Base-by-base conservation (phyloP, 805 yeast species). In the Lachancea cidri region DNA sequence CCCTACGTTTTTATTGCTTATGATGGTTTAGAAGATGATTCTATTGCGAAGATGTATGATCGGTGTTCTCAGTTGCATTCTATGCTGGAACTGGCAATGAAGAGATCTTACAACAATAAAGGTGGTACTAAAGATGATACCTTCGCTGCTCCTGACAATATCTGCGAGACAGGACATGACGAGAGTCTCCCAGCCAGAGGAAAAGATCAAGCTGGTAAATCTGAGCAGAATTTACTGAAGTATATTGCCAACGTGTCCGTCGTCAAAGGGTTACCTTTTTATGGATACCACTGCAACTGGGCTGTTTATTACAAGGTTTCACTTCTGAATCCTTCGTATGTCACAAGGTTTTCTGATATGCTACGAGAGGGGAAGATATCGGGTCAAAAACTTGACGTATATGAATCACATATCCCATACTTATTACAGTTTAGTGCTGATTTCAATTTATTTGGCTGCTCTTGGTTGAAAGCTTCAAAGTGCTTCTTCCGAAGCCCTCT, bases 401-500 rank as follows among this genome's bases (percentile, higher is more conserved):
- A 68, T 57, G 98, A 93, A 54, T 70, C 88, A 0, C 98, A 93
- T 55, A 71, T 91, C 9, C 88, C 96, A 0, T 83, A 70, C 50
- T 55, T 76, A 1, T 60, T 86, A 5, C 97, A 93, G 55, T 87
- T 91, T 54, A 59, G 86, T 19, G 70, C 84, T 0, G 98, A 93
- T 56, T 87, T 73, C 62, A 89, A 91, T 55, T 61, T 91, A 22
- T 86, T 73, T 55, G 94, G 96, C 1, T 86, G 96, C 60, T 79
- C 81, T 4, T 86, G 95, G 91, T 45, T 89, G 17, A 64, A 71
- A 14, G 42, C 81, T 1, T 52, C 57, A 2, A 48, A 64, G 3
- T 63, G 74, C 17, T 73, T 64, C 46, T 82, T 83, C 57, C 58
- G 96, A 39, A 54, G 65, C 3, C 93, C 94, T 0, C 50, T 79